A percentile compares a stretch with the other conserved stretches of the same genome.
These are phyloP conservation scores for Venustampulla echinocandica DNA, from an alignment of 495 filamentous ascomycete species.

Conservation along the genomic window DNA sequence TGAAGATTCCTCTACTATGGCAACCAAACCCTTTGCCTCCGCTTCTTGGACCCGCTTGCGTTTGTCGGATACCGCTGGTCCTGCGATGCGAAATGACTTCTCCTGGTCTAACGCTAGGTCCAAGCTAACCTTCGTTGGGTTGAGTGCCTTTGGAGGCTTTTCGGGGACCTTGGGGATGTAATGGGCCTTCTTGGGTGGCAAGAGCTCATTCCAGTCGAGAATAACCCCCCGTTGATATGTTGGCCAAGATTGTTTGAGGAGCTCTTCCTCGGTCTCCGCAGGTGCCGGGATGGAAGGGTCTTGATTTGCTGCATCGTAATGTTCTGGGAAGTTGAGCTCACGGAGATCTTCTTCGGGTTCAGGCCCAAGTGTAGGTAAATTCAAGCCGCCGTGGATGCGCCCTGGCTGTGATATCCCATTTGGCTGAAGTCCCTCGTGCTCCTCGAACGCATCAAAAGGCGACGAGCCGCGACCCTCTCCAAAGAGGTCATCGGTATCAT, in stretches of 20 bases:
- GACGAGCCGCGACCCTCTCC: conserved; percentile 27
- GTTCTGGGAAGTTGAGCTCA: conserved; percentile 35
- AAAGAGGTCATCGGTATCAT: conserved; percentile 45
- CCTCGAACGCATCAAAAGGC: conserved; percentile 27
- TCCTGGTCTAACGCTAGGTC: conserved; percentile 78
- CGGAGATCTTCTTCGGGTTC: conserved; percentile 22
- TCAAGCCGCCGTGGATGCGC: conserved; percentile 17
- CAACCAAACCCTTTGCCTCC: conserved; percentile 47
- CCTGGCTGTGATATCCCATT: conserved; percentile 13
- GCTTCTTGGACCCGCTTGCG: conserved; percentile 47
- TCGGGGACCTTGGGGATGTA: conserved; percentile 59
- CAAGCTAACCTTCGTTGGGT: conserved; percentile 78
- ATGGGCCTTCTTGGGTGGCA: conserved; percentile 63
- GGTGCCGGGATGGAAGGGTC: conserved; percentile 46
- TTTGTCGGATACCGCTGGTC: conserved; percentile 32
- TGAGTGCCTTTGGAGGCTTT: conserved; percentile 69
- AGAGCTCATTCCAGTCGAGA: conserved; percentile 61
- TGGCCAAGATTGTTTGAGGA: conserved; percentile 62
- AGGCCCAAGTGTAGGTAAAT: conserved; percentile 5
- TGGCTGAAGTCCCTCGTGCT: conserved; percentile 7
- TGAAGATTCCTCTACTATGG: conserved; percentile 42
- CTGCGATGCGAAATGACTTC: conserved; percentile 62
- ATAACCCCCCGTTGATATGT: conserved; percentile 56
- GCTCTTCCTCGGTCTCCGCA: conserved; percentile 55
- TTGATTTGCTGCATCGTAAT: conserved; percentile 31